Evolutionary conservation across 2,329 filamentous ascomycete genomes (phyloP).

Genomic region (Teratosphaeriaceae sp.): DNA sequence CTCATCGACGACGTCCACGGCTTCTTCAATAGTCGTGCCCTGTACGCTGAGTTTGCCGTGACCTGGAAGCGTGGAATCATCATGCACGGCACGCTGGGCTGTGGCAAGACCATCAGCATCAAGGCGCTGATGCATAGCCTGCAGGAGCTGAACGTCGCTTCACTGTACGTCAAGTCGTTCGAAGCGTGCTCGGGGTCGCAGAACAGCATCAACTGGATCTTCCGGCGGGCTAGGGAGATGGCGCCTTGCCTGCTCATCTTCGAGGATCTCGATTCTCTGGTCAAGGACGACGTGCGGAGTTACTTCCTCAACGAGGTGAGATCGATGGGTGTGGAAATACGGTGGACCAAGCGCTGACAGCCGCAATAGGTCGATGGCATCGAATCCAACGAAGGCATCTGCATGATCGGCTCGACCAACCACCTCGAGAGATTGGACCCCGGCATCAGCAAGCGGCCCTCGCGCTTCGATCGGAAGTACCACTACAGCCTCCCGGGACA

Average conservation of each 20-base stretch:
- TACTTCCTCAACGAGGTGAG: conserved; percentile 63
- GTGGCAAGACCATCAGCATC: conserved; percentile 42
- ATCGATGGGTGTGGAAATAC: neutral
- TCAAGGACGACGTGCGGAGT: conserved; percentile 53
- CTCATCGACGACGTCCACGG: conserved; percentile 33
- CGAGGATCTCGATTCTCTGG: conserved; percentile 64
- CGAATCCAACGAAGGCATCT: conserved; percentile 61
- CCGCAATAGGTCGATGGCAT: conserved; percentile 50
- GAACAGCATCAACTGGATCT: conserved; percentile 43
- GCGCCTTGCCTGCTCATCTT: conserved; percentile 65
- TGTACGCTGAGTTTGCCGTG: conserved; percentile 39
- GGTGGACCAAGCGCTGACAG: neutral
- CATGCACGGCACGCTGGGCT: conserved; percentile 32
- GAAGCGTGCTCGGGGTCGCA: conserved; percentile 48
- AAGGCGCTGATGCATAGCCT: conserved; percentile 33
- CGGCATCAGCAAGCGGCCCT: conserved; percentile 55
- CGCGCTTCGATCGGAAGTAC: conserved; percentile 61
- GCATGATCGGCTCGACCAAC: conserved; percentile 45
- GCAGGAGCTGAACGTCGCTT: conserved; percentile 31
- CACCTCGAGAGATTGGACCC: conserved; percentile 59
- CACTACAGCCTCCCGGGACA: conserved; percentile 46
- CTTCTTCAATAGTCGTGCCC: conserved; percentile 34
- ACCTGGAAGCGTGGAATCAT: conserved; percentile 42
- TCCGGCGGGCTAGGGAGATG: conserved; percentile 52
- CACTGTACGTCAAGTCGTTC: conserved; percentile 41